A percentile compares a stretch with the other conserved stretches of the same genome.
phyloP scores from a whole-genome alignment of 441 rosid species.

The Eruca vesicaria region DNA sequence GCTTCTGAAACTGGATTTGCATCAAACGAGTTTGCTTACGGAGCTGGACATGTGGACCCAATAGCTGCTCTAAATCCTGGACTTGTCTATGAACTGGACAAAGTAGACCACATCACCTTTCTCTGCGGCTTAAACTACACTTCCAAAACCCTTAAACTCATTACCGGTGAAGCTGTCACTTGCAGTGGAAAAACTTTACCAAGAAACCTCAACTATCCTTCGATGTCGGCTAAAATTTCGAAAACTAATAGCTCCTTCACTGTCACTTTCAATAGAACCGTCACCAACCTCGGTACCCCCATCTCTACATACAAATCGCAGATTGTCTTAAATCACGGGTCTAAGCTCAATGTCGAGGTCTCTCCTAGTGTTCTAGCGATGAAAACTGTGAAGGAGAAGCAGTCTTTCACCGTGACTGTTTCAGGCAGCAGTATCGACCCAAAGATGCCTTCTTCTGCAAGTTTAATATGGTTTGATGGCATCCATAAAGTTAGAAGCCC shows the following conservation, averaged over 20 bases:
- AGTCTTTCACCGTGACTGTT: constrained; percentile 37
- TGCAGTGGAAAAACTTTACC: not conserved
- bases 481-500: constrained; percentile 43
- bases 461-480: constrained; percentile 46
- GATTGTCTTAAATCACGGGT: not conserved
- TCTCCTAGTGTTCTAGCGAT: constrained; percentile 36
- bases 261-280: constrained; percentile 40
- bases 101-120: constrained; percentile 2
- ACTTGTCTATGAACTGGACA: not conserved
- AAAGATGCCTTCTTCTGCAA: constrained; percentile 17
- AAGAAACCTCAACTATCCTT: constrained; percentile 33
- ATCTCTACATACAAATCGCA: constrained; percentile 41
- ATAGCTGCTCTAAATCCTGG: constrained; percentile 1
- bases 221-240: constrained; percentile 9
- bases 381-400: constrained; percentile 33
- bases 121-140: constrained; percentile 23
- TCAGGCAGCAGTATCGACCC: not conserved
- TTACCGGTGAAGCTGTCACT: constrained; percentile 7
- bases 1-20: not conserved
- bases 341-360: constrained; percentile 26
- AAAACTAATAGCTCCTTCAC: constrained; percentile 9
- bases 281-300: constrained; percentile 47
- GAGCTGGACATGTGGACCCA: constrained; percentile 24
- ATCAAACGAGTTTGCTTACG: constrained; percentile 22
- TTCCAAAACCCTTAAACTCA: not conserved